A percentile compares a stretch with the other conserved stretches of the same genome.
These are phyloP conservation scores for Thalia dealbata DNA, from an alignment of 176 grass and related monocot species.

Conservation along the genomic window DNA sequence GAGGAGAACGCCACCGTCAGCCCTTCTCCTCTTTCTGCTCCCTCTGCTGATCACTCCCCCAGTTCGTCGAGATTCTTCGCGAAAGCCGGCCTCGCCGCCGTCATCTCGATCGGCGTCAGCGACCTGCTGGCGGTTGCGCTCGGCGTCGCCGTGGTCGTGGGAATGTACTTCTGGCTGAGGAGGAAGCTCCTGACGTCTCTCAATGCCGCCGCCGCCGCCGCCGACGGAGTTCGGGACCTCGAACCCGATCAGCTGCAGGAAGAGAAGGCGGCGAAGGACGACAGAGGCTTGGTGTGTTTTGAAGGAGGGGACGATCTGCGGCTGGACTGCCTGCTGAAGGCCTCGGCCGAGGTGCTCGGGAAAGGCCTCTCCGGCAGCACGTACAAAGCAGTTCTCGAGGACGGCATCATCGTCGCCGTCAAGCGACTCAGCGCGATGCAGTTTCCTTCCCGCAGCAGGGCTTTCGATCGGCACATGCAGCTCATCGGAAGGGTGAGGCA, in stretches of 20 bases:
- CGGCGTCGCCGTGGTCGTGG: slow-evolving; percentile 24
- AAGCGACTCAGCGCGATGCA: slow-evolving; percentile 70
- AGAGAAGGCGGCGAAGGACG: slow-evolving; percentile 27
- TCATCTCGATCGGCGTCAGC: slow-evolving; percentile 43
- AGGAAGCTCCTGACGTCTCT: slow-evolving; percentile 29
- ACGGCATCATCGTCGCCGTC: slow-evolving; percentile 54
- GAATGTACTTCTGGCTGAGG: slow-evolving; percentile 47
- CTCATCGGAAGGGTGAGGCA: slow-evolving; percentile 54
- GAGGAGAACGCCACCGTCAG: slow-evolving; percentile 6
- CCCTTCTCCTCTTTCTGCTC: background rate
- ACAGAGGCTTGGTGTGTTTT: slow-evolving; percentile 41
- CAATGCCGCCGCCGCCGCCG: background rate
- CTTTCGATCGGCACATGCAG: slow-evolving; percentile 55
- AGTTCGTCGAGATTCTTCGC: slow-evolving; percentile 3
- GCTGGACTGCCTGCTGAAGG: slow-evolving; percentile 61
- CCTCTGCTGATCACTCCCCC: background rate
- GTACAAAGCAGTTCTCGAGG: slow-evolving; percentile 61
- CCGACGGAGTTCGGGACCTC: slow-evolving; percentile 11
- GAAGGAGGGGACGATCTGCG: slow-evolving; percentile 59
- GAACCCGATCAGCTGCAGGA: slow-evolving; percentile 18
- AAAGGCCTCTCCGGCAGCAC: slow-evolving; percentile 74
- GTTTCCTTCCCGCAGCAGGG: slow-evolving; percentile 43
- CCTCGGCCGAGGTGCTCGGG: slow-evolving; percentile 62
- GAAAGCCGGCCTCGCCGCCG: slow-evolving; percentile 27
- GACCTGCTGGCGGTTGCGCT: slow-evolving; percentile 30